phyloP scores from a whole-genome alignment of 2,329 filamentous ascomycete genomes.

The Colletotrichum sp. region DNA sequence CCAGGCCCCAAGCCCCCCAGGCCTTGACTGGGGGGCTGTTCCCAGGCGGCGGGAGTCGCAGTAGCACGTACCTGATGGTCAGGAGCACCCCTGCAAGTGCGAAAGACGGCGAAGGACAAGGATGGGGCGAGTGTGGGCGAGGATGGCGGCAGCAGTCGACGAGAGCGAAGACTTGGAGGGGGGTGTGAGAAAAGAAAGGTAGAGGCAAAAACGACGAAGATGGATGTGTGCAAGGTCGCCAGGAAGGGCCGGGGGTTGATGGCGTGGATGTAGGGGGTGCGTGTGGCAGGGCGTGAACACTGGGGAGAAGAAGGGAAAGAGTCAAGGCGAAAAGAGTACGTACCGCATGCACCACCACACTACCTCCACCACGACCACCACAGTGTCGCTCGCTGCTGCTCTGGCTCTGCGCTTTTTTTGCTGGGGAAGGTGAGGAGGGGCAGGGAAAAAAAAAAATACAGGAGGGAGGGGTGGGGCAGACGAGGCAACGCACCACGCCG shows the following conservation, averaged over 20 bases:
- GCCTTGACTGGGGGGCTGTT: slow-evolving; percentile 1
- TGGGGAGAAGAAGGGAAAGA: neutral
- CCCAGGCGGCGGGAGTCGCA: slow-evolving; percentile 16
- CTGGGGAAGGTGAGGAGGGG: neutral
- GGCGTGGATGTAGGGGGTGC: neutral
- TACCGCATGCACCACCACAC: neutral
- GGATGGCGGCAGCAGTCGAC: neutral
- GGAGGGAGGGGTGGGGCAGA: neutral
- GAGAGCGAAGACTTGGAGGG: neutral
- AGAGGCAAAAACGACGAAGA: neutral
- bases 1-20: neutral
- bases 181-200: neutral
- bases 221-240: neutral
- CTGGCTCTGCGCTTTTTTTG: neutral
- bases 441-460: neutral
- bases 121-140: neutral
- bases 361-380: neutral
- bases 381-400: neutral
- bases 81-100: slow-evolving; percentile 17
- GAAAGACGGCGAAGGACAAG: neutral
- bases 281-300: neutral
- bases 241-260: neutral
- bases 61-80: slow-evolving; percentile 22
- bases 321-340: neutral
- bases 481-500: neutral